These are phyloP conservation scores for Tolypocladium tundrense DNA, from an alignment of 2,329 filamentous ascomycete genomes.

Conservation along the genomic window DNA sequence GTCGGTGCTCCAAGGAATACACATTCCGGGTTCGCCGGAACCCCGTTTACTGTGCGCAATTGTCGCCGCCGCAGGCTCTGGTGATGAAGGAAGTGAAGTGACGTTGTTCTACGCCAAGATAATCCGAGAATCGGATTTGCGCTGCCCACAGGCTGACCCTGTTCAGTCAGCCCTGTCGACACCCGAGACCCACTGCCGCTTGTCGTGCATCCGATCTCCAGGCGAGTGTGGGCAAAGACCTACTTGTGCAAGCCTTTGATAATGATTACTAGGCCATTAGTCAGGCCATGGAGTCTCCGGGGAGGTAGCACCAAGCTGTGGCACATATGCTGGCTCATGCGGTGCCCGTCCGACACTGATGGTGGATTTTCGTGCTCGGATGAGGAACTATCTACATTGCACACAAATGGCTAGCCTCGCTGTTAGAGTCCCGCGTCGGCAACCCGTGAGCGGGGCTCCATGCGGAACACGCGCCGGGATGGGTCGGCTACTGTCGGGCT, in stretches of 20 bases:
- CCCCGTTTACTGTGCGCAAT: not conserved
- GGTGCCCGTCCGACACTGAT: not conserved
- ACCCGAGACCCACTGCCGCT: not conserved
- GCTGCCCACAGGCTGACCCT: not conserved
- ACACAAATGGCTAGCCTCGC: not conserved
- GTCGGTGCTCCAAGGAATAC: not conserved
- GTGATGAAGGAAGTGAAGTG: not conserved
- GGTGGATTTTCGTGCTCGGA: not conserved
- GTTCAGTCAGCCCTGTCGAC: not conserved
- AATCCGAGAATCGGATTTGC: not conserved
- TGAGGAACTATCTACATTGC: not conserved
- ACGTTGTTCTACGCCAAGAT: not conserved
- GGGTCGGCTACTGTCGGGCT: slow-evolving; percentile 18
- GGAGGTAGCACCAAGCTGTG: not conserved
- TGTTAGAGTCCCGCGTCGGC: not conserved
- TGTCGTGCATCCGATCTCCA: not conserved
- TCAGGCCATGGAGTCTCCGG: not conserved
- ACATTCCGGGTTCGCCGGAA: not conserved
- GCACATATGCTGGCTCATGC: not conserved
- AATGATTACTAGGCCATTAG: not conserved
- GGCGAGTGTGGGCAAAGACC: not conserved
- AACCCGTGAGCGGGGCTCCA: not conserved
- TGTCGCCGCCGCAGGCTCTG: too few relatives aligned
- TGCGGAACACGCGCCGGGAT: slow-evolving; percentile 13
- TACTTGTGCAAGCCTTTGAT: not conserved